Evolutionary conservation across 2,329 filamentous ascomycete genomes (phyloP).

Genomic region (Drechmeria coniospora): DNA sequence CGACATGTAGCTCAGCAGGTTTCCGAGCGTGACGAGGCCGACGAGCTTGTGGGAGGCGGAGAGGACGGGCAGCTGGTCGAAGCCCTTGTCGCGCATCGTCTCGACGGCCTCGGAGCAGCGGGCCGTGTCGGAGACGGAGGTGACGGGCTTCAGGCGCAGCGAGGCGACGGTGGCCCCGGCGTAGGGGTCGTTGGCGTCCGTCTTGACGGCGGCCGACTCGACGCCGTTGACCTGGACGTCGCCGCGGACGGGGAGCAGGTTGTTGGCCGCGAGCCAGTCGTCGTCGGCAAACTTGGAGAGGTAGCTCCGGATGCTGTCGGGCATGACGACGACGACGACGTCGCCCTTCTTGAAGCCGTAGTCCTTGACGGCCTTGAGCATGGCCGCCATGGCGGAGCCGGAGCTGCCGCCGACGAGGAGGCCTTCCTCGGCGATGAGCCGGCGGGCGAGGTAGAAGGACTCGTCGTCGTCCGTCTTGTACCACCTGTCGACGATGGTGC

Average conservation of each 20-base stretch:
- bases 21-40: constrained; percentile 86
- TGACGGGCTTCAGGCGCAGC: constrained; percentile 84
- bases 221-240: constrained; percentile 29
- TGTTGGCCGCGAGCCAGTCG: constrained; percentile 95
- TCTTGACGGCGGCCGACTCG: constrained; percentile 19
- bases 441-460: constrained; percentile 78
- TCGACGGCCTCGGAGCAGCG: constrained; percentile 81
- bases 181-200: constrained; percentile 49
- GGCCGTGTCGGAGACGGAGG: constrained; percentile 58
- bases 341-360: constrained; percentile 67
- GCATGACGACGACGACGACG: constrained; percentile 77
- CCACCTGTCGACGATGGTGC: constrained; percentile 72
- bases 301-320: constrained; percentile 94
- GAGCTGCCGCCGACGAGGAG: constrained; percentile 86
- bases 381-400: constrained; percentile 77
- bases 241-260: constrained; percentile 54
- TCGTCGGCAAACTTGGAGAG: constrained; percentile 97
- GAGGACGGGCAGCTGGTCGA: constrained; percentile 91
- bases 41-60: constrained; percentile 57
- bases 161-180: constrained; percentile 63
- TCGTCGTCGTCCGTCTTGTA: constrained; percentile 95
- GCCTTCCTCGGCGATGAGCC: constrained; percentile 87
- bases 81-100: constrained; percentile 95
- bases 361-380: constrained; percentile 63
- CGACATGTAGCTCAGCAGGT: constrained; percentile 81